Percentiles rank a stretch among this genome's conserved stretches.
These are phyloP conservation scores for Sonneratia caseolaris DNA, from an alignment of 345 rosid genomes.

Conservation along the genomic window DNA sequence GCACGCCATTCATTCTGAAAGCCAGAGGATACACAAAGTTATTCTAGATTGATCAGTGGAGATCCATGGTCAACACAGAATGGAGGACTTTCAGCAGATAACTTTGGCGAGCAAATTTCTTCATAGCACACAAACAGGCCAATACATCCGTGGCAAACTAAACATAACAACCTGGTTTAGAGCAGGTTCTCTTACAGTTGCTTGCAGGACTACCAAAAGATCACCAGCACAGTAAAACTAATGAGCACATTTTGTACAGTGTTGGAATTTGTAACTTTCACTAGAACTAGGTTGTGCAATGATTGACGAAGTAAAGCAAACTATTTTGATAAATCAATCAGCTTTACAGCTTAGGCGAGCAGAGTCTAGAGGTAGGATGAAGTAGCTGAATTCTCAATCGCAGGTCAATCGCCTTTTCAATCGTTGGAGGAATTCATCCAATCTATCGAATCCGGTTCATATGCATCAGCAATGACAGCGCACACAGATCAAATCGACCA, in stretches of 20 bases:
- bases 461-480: background rate
- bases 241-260: too few relatives aligned
- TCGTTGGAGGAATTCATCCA: background rate
- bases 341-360: background rate
- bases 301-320: background rate
- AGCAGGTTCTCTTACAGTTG: background rate
- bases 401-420: background rate
- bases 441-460: background rate
- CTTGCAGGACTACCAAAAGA: background rate
- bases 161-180: background rate
- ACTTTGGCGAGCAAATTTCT: background rate
- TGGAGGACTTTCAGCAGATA: background rate
- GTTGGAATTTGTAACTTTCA: background rate
- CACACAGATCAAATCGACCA: background rate
- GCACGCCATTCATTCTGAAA: slow-evolving; percentile 85
- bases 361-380: background rate
- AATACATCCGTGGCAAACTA: background rate
- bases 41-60: too few relatives aligned
- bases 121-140: background rate
- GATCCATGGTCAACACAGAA: too few relatives aligned
- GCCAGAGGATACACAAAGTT: too few relatives aligned
- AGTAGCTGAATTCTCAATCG: background rate
- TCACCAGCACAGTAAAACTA: background rate
- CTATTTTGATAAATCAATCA: background rate
- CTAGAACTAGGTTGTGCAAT: background rate